Evolutionary conservation across 1,139 yeast species (phyloP).

Genomic region (Geotrichum bryndzae): DNA sequence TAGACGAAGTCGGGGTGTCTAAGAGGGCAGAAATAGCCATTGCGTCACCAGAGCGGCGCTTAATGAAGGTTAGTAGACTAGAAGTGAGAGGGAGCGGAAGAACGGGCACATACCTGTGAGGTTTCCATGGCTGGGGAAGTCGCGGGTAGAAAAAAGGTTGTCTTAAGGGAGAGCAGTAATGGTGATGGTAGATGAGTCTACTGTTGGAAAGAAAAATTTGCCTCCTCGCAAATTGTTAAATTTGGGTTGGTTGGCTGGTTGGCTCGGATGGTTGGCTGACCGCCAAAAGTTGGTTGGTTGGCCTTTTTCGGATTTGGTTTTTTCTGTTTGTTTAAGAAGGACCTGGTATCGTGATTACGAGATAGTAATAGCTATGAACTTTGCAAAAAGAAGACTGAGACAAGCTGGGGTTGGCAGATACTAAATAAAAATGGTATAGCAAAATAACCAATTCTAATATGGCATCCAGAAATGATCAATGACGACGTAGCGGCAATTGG

Average conservation of each 20-base stretch:
- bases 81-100: background rate
- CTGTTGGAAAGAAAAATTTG: background rate
- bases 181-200: background rate
- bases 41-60: conserved; percentile 24
- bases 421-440: no score
- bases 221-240: background rate
- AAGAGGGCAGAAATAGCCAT: conserved; percentile 29
- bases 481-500: background rate
- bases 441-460: no score
- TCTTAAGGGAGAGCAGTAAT: background rate
- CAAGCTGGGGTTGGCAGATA: background rate
- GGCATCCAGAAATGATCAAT: background rate
- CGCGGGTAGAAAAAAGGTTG: background rate
- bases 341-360: background rate
- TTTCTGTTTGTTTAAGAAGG: background rate
- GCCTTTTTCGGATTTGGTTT: background rate
- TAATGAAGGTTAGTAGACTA: background rate
- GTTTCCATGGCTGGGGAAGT: conserved; percentile 1
- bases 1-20: conserved; percentile 3
- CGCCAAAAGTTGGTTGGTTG: background rate
- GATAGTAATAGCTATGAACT: background rate
- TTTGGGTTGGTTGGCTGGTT: background rate
- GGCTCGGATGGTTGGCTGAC: background rate
- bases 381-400: no score
- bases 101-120: conserved; percentile 3